Evolutionary conservation across 1,284 basidiomycete species (phyloP), one percentile per base, ranked within the genome.

Genomic region (Melampsora abietis-canadensis): DNA sequence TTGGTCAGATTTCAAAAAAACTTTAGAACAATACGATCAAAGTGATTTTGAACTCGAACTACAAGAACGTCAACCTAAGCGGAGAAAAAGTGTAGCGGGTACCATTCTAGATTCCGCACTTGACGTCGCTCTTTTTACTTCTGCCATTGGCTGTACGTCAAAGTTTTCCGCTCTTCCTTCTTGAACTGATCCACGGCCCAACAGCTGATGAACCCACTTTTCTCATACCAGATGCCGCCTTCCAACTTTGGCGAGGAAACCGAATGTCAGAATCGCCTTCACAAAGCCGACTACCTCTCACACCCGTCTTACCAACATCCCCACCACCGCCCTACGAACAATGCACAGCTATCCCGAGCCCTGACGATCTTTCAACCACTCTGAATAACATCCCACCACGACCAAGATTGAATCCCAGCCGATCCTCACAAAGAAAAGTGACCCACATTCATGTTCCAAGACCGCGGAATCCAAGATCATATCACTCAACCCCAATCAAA

Each of bases 211-310:
- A 27, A 27, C 27, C 1, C 1, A 27, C 27, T 27, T 27, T 27
- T 27, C 17, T 27, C 27, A 27, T 40, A 14, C 4, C 17, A 74
- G 70, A 74, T 48, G 70, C 63, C 7, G 70, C 70, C 24, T 74
- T 65, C 34, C 70, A 74, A 40, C 46, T 74, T 27, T 74, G 70
- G 70, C n/a, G n/a, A 15, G 70, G 70, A 14, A 66, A 66, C n/a
- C 31, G n/a, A 27, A 12, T 72, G 6, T 47, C 51, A 12, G 61
- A 72, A 21, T 60, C 44, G 7, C 30, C 68, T n/a, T 24, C 31
- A 27, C 51, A n/a, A 19, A 54, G 15, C 31, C 51, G 12, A 34
- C 24, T 17, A 19, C 65, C 15, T 27, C 46, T 17, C 44, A 21
- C 12, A 4, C 68, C 31, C 4, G 37, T 46, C 57, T 31, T 57